Percentiles rank a stretch among this genome's conserved stretches.
Conservation (phyloP, 2,329 filamentous ascomycete genomes). For the Samsoniella hepiali region DNA sequence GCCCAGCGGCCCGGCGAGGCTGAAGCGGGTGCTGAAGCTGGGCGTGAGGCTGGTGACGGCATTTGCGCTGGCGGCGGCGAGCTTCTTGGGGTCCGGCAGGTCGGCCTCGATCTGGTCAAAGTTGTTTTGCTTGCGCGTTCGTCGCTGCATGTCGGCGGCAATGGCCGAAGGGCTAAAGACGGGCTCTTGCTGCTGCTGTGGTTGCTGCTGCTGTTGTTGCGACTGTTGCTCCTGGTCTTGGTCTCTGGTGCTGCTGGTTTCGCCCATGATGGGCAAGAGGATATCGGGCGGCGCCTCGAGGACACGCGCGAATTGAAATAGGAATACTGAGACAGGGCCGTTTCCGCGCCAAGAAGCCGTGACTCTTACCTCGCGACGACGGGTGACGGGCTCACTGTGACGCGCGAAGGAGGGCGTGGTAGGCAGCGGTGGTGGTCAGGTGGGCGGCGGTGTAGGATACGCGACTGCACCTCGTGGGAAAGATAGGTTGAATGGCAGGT, state of each 20-base stretch:
- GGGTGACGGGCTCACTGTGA: not conserved
- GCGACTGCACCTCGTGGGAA: not conserved
- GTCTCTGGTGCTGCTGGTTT: not conserved
- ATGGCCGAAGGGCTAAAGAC: constrained; percentile 13
- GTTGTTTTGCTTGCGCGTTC: constrained; percentile 39
- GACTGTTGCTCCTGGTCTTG: not conserved
- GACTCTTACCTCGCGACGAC: not conserved
- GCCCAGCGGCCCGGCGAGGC: constrained; percentile 41
- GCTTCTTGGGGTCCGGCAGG: constrained; percentile 38
- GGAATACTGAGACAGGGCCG: not conserved
- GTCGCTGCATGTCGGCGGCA: constrained; percentile 24
- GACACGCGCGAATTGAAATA: constrained; percentile 9
- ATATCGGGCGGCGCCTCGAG: not conserved
- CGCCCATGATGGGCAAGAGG: constrained; percentile 5
- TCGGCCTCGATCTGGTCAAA: constrained; percentile 39
- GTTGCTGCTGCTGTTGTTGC: not conserved
- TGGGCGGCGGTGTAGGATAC: not conserved
- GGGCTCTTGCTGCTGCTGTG: not conserved
- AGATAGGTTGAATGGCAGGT: not conserved
- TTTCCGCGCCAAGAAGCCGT: not conserved
- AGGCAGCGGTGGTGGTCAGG: constrained; percentile 13
- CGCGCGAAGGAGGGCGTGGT: not conserved
- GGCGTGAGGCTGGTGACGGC: constrained; percentile 1
- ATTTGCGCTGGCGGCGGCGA: constrained; percentile 25
- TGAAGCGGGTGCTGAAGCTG: constrained; percentile 27